Conservation (phyloP, 1,284 basidiomycete genomes). For the Ceratobasidium sp. region DNA sequence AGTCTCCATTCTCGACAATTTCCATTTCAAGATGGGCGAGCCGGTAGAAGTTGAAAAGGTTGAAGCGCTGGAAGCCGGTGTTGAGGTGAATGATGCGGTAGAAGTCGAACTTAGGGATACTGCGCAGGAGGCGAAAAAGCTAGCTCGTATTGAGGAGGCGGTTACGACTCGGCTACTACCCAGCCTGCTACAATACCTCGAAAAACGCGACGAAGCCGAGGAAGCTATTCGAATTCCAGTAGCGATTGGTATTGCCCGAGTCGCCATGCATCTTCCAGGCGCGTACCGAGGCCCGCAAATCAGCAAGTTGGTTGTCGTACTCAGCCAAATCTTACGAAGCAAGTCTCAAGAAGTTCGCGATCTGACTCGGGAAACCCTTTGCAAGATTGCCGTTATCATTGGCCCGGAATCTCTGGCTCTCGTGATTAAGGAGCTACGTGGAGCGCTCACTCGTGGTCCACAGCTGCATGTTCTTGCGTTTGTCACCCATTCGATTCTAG, state of each 20-base stretch:
- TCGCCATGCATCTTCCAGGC: conserved; percentile 87
- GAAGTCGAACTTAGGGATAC: conserved; percentile 51
- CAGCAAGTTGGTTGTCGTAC: conserved; percentile 82
- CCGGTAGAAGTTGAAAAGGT: conserved; percentile 51
- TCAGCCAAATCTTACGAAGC: conserved; percentile 91
- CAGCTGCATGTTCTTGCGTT: conserved; percentile 95
- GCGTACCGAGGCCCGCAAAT: conserved; percentile 80
- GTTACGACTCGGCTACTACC: conserved; percentile 85
- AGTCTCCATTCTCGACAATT: conserved; percentile 90
- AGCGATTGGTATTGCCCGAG: conserved; percentile 87
- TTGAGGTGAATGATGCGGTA: conserved; percentile 54
- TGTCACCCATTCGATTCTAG: conserved; percentile 85
- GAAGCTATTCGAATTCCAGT: conserved; percentile 90
- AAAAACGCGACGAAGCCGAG: conserved; percentile 86
- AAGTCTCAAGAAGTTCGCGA: conserved; percentile 96
- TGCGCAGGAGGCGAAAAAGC: conserved; percentile 40
- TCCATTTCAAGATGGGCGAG: conserved; percentile 90
- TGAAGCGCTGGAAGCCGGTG: conserved; percentile 55
- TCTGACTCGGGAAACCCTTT: conserved; percentile 86
- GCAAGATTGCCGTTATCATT: conserved; percentile 83
- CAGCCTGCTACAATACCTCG: conserved; percentile 80
- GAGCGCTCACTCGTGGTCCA: conserved; percentile 89
- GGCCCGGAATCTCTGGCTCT: conserved; percentile 82
- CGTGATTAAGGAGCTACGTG: conserved; percentile 85
- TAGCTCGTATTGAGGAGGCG: conserved; percentile 75